Evolutionary conservation across 2,329 filamentous ascomycete genomes (phyloP), one percentile per base, ranked within the genome.

Genomic region (Phialophora verrucosa): DNA sequence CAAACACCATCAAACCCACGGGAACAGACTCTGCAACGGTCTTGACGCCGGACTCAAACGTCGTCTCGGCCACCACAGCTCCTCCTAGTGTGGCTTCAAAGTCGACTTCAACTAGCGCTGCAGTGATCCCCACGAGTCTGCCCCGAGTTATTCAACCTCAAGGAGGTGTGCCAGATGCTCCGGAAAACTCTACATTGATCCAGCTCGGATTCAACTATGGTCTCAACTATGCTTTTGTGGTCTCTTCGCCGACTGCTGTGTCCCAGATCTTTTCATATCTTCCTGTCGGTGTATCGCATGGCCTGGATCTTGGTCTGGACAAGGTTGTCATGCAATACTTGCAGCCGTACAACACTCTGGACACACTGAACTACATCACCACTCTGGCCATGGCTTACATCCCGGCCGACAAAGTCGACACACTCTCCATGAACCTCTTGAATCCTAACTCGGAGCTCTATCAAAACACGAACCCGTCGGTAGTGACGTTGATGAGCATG

Each of bases 191-290:
- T 0, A 88, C 87, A 3, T 79, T 91, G 72, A 89, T 97, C 72
- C 92, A 97, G 76, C 85, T 98, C 69, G 95, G 91, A 38, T 97
- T 98, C 84, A 82, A 87, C 60, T 90, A 88, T 74, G 85, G 87
- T 1, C 84, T 96, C 72, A 94, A 96, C 80, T 99, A 95, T 78
- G 81, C 85, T 8, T 97, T 96, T 75, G 91, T 98, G 31, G 88
- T 90, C 11, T 82, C 82, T 25, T 88, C 90, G 69, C 83, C 87
- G 14, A 84, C 89, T 70, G 91, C 93, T 20, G 90, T 92, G 4
- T 87, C 87, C 47, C 94, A 98, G 78, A 91, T 99, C 74, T 96
- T 97, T 81, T 80, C 86, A 61, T 91, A 87, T 70, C 82, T 97
- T 3, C 93, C 93, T 0, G 73, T 83, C 60, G 92, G 91, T 70